Evolutionary conservation across 1,139 yeast species (phyloP).

Genomic region (Hyphopichia khmerensis): DNA sequence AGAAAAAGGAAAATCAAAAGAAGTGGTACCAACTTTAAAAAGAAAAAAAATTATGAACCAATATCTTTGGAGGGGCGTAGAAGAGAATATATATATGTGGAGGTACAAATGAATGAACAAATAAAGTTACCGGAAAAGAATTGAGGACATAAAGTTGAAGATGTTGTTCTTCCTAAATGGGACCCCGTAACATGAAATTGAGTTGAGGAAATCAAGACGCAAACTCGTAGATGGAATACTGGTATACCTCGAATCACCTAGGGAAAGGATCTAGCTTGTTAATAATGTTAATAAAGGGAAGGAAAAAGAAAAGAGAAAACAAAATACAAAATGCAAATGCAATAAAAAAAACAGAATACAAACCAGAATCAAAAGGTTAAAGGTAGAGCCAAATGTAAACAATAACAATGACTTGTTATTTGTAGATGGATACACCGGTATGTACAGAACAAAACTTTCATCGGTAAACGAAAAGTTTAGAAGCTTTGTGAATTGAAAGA

Average conservation of each 20-base stretch:
- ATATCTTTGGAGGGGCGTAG: background rate
- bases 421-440: background rate
- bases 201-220: too few species aligned
- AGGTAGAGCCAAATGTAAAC: background rate
- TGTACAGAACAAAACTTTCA: background rate
- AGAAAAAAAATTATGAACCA: background rate
- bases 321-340: too few species aligned
- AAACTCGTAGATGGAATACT: too few species aligned
- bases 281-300: too few species aligned
- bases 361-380: background rate
- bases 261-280: too few species aligned
- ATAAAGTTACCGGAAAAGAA: background rate
- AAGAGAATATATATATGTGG: background rate
- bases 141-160: background rate
- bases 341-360: background rate
- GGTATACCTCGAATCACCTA: too few species aligned
- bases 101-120: background rate
- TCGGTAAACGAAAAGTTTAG: background rate
- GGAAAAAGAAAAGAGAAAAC: too few species aligned
- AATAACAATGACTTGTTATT: background rate
- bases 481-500: background rate
- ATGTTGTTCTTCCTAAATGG: background rate
- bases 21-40: background rate
- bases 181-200: background rate
- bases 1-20: background rate